A percentile compares a stretch with the other conserved stretches of the same genome.
These are phyloP conservation scores for Lepidium campestre DNA, from an alignment of 441 rosid species.

Conservation along the genomic window DNA sequence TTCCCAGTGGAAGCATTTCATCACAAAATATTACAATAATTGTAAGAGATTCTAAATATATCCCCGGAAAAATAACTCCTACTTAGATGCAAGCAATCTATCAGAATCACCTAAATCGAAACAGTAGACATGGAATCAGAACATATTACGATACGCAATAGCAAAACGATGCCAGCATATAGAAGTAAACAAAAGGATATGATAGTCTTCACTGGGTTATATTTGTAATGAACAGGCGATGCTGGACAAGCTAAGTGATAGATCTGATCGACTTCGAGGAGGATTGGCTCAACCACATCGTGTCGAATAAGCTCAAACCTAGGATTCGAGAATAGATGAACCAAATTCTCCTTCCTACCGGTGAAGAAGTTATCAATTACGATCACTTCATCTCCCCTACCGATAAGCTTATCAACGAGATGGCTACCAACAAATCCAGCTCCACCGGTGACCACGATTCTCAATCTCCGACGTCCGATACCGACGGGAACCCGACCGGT, in stretches of 20 bases:
- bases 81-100: not conserved
- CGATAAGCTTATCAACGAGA: slow-evolving; percentile 80
- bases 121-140: not conserved
- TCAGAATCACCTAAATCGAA: not conserved
- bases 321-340: slow-evolving; percentile 66
- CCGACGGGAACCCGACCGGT: slow-evolving; percentile 64
- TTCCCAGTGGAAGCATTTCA: not conserved
- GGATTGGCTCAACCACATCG: slow-evolving; percentile 68
- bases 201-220: slow-evolving; percentile 93
- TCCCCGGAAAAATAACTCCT: not conserved
- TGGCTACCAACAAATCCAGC: slow-evolving; percentile 98
- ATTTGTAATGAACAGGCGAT: slow-evolving; percentile 90
- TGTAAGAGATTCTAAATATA: not conserved
- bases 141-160: not conserved
- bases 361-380: slow-evolving; percentile 94
- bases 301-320: slow-evolving; percentile 81
- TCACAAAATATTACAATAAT: not conserved
- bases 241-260: slow-evolving; percentile 81
- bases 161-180: not conserved
- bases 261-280: slow-evolving; percentile 74
- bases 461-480: slow-evolving; percentile 50
- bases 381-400: slow-evolving; percentile 86
- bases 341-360: slow-evolving; percentile 85
- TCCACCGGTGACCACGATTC: slow-evolving; percentile 92
- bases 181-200: slow-evolving; percentile 53